Evolutionary conservation across 2,329 filamentous ascomycete genomes (phyloP).

Genomic region (Tolypocladium nubicola): DNA sequence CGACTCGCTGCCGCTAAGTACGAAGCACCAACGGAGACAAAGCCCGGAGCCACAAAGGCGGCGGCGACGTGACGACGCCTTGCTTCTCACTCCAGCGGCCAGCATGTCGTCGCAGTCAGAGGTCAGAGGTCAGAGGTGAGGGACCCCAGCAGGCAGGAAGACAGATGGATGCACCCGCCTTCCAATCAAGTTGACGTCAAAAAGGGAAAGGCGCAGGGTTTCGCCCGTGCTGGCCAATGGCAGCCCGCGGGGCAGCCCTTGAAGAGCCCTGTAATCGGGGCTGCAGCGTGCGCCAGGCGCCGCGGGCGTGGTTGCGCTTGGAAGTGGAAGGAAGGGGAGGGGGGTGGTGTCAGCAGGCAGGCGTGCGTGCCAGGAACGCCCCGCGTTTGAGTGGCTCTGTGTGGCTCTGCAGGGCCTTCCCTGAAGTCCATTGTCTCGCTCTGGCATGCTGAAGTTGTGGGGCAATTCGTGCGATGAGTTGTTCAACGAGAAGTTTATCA

Average conservation of each 20-base stretch:
- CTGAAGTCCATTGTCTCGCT: background rate
- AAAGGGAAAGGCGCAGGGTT: conserved; percentile 9
- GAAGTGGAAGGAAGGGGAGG: background rate
- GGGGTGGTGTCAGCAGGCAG: conserved; percentile 1
- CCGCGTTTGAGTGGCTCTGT: conserved; percentile 20
- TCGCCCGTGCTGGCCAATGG: conserved; percentile 7
- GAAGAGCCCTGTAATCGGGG: conserved; percentile 17
- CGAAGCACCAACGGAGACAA: background rate
- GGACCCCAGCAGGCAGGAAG: background rate
- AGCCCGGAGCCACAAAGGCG: no score
- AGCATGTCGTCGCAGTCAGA: background rate
- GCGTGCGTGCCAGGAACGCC: conserved; percentile 23
- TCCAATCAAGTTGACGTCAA: conserved; percentile 5
- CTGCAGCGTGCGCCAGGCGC: conserved; percentile 16
- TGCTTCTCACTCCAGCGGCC: background rate
- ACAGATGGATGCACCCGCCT: background rate
- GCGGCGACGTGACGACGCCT: background rate
- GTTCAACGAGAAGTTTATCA: no score
- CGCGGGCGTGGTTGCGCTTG: conserved; percentile 1
- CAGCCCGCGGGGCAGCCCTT: conserved; percentile 18
- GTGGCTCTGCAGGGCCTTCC: background rate
- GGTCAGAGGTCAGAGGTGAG: background rate
- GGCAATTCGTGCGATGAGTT: no score
- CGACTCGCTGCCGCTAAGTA: background rate
- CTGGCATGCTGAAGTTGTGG: background rate